These are phyloP conservation scores for Eucalyptus pumila DNA, from an alignment of 345 rosid species.

Conservation along the genomic window DNA sequence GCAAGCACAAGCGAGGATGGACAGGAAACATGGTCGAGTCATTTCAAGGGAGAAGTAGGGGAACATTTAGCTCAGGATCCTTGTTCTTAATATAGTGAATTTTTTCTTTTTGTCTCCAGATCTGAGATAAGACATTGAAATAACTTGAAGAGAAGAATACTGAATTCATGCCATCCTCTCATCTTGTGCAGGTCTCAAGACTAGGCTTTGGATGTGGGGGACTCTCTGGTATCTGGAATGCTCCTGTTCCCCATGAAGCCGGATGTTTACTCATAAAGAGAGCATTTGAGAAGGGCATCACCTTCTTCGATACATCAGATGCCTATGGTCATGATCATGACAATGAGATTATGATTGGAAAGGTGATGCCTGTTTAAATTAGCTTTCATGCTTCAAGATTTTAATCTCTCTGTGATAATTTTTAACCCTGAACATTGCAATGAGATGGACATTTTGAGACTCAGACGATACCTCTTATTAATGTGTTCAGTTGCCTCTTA, in stretches of 20 bases:
- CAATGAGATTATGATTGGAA: slow-evolving; percentile 38
- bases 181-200: slow-evolving; percentile 18
- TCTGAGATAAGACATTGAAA: not conserved
- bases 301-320: slow-evolving; percentile 34
- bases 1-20: not conserved
- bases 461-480: not conserved
- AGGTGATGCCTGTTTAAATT: slow-evolving; percentile 2
- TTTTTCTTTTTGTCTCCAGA: not conserved
- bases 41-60: not conserved
- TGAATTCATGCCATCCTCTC: not conserved
- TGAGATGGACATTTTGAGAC: not conserved
- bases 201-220: slow-evolving; percentile 44
- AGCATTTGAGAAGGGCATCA: slow-evolving; percentile 30
- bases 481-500: not conserved
- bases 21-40: not conserved
- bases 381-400: not conserved
- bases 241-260: slow-evolving; percentile 32
- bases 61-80: not conserved
- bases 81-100: not conserved
- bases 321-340: slow-evolving; percentile 16
- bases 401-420: not conserved
- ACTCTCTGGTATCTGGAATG: slow-evolving; percentile 21
- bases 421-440: not conserved
- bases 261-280: slow-evolving; percentile 21
- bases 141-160: not conserved